Evolutionary conservation across 352 stramenopile genomes (phyloP).

Genomic region (Halophytophthora polymorphica): DNA sequence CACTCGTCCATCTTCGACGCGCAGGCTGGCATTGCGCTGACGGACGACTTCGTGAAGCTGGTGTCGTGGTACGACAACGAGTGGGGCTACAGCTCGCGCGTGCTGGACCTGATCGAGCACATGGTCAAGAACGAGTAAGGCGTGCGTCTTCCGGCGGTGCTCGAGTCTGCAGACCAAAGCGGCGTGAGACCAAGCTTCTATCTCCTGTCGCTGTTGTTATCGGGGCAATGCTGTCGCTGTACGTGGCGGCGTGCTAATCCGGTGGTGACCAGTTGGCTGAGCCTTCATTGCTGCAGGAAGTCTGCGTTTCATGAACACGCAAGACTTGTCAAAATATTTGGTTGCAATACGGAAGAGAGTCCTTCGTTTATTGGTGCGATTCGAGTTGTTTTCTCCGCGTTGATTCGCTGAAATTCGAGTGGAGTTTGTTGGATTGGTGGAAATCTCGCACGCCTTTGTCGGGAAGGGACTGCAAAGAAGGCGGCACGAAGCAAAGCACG

Average conservation of each 20-base stretch:
- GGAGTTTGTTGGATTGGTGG: background rate
- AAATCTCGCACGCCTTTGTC: background rate
- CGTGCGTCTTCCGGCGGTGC: background rate
- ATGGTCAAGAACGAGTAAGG: constrained; percentile 90
- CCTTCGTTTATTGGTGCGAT: background rate
- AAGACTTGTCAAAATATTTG: too few relatives aligned
- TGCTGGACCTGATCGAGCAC: constrained; percentile 97
- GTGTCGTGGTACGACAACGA: constrained; percentile 99
- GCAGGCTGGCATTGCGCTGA: constrained; percentile 96
- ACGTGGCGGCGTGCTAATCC: too few relatives aligned
- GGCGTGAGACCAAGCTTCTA: too few relatives aligned
- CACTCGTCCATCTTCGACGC: constrained; percentile 98
- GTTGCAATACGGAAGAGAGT: background rate
- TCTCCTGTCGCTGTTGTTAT: too few relatives aligned
- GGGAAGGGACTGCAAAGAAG: background rate
- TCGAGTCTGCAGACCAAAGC: too few relatives aligned
- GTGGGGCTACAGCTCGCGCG: constrained; percentile 96
- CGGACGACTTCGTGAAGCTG: constrained; percentile 98
- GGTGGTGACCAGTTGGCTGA: too few relatives aligned
- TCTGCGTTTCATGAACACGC: too few relatives aligned
- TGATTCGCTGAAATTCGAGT: background rate
- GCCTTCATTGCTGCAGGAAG: too few relatives aligned
- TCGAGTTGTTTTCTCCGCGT: background rate
- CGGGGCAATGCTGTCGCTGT: too few relatives aligned
- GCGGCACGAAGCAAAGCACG: background rate